Conservation (phyloP, 805 yeast species). For the Kodamaea sagamina region DNA sequence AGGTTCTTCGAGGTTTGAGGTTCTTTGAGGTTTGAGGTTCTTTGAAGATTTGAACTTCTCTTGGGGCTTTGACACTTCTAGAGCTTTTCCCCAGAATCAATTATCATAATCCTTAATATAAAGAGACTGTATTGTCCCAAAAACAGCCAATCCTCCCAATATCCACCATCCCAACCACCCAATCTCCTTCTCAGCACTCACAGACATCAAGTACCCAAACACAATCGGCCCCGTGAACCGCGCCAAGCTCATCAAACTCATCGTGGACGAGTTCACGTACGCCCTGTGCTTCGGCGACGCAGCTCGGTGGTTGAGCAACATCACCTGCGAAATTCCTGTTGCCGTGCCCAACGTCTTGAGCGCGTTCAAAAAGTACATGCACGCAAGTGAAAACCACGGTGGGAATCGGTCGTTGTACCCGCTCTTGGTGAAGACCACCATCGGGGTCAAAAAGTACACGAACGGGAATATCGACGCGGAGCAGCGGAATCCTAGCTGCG, state of each 20-base stretch:
- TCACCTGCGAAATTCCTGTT: constrained; percentile 40
- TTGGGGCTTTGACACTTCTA: no score
- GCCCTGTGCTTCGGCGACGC: constrained; percentile 37
- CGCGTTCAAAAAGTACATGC: constrained; percentile 34
- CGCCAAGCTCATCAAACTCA: constrained; percentile 37
- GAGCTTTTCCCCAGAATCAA: no score
- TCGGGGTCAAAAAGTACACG: constrained; percentile 34
- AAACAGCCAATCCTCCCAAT: constrained; percentile 28
- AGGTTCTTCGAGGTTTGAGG: no score
- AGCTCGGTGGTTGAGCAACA: constrained; percentile 37
- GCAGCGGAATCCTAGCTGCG: constrained; percentile 31
- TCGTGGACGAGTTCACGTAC: constrained; percentile 34
- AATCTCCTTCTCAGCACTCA: constrained; percentile 27
- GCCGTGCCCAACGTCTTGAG: constrained; percentile 35
- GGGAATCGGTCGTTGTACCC: constrained; percentile 29
- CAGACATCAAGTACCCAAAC: constrained; percentile 37
- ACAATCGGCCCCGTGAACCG: constrained; percentile 35
- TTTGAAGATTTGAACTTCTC: no score
- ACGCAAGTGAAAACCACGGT: constrained; percentile 29
- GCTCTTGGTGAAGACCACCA: constrained; percentile 33
- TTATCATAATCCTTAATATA: constrained; percentile 32
- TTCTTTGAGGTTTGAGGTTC: no score
- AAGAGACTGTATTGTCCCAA: constrained; percentile 32
- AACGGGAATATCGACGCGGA: constrained; percentile 36
- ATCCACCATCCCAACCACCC: constrained; percentile 41